phyloP scores from a whole-genome alignment of 1,284 basidiomycete genomes.

The Termitomyces sp. region DNA sequence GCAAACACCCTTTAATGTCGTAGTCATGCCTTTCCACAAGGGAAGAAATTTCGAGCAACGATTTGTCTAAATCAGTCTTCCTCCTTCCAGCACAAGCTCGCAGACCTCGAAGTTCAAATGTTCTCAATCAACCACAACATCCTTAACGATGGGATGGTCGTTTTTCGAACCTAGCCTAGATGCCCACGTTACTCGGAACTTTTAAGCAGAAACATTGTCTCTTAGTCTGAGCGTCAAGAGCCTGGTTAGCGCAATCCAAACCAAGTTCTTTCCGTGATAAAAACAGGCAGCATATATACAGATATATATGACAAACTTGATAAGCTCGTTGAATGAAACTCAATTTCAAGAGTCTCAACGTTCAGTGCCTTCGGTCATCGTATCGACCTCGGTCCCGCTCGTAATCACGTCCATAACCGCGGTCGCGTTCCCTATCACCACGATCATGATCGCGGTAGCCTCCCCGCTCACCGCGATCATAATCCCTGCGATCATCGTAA shows the following conservation, averaged over 20 bases:
- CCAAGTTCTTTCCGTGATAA: background rate
- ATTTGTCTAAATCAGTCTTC: too few relatives aligned
- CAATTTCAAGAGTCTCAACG: background rate
- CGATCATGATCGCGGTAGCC: conserved; percentile 28
- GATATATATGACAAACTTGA: background rate
- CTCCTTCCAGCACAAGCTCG: background rate
- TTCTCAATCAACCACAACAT: too few relatives aligned
- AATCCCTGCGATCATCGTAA: conserved; percentile 45
- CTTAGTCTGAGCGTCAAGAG: too few relatives aligned
- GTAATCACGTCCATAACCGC: conserved; percentile 19
- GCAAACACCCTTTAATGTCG: too few relatives aligned
- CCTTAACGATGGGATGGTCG: too few relatives aligned
- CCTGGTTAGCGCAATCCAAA: background rate
- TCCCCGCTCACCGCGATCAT: conserved; percentile 37
- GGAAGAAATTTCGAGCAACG: too few relatives aligned
- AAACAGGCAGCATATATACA: background rate
- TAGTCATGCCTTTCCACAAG: too few relatives aligned
- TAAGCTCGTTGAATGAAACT: background rate
- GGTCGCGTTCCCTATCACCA: conserved; percentile 26
- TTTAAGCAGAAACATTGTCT: too few relatives aligned
- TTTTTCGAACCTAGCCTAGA: too few relatives aligned
- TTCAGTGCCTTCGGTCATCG: conserved; percentile 34
- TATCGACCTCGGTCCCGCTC: conserved; percentile 18
- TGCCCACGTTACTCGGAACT: too few relatives aligned
- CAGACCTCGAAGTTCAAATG: background rate